Conservation (phyloP, 2,329 filamentous ascomycete species). For the Talaromyces rugulosus region DNA sequence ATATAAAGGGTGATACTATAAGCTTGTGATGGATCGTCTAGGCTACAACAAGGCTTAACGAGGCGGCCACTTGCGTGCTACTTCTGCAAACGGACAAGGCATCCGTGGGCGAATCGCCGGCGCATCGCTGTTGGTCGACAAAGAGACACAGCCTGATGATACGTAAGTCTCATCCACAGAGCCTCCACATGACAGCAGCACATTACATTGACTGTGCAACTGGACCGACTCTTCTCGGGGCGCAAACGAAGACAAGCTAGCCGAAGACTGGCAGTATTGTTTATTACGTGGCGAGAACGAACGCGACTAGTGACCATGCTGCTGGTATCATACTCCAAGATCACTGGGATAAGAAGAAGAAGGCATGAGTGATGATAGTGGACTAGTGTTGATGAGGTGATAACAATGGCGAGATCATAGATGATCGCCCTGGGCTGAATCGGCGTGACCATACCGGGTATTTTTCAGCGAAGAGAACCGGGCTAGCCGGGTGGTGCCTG, state of each 20-base stretch:
- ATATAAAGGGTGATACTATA: background rate
- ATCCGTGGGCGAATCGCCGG: background rate
- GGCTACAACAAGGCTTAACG: background rate
- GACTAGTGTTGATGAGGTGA: background rate
- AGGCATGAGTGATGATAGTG: background rate
- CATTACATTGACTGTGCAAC: background rate
- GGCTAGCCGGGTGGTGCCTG: background rate
- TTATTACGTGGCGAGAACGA: background rate
- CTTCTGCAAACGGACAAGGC: background rate
- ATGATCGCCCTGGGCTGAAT: background rate
- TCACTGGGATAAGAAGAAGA: background rate
- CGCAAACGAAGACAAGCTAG: background rate
- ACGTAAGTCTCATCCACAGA: background rate
- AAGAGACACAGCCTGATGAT: background rate
- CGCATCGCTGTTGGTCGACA: background rate
- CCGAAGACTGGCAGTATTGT: background rate
- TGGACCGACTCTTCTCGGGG: background rate
- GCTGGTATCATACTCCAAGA: background rate
- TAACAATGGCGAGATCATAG: background rate
- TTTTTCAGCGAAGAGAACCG: background rate
- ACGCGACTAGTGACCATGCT: too few relatives aligned
- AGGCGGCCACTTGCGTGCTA: background rate
- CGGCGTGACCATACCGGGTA: conserved; percentile 1
- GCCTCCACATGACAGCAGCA: background rate
- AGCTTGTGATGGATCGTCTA: background rate